Evolutionary conservation across 83 land plant genomes (phyloP).

Genomic region (Diphasiastrum complanatum): DNA sequence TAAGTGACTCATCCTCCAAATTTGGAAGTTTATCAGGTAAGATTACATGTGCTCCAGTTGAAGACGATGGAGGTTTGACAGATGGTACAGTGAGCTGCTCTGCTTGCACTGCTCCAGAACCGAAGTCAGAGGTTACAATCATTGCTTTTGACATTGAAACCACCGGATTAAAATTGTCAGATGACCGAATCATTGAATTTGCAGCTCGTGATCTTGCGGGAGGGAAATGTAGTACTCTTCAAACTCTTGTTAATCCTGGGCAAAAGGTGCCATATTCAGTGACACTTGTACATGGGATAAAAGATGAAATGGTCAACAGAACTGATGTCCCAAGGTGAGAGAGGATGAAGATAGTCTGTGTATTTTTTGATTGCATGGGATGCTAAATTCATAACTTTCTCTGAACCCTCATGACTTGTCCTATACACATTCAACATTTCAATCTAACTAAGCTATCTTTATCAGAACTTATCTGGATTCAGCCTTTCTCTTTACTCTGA

Average conservation of each 20-base stretch:
- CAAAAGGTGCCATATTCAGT: constrained; percentile 31
- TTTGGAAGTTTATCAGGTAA: no score
- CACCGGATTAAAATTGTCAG: constrained; percentile 47
- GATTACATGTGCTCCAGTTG: no score
- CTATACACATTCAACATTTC: no score
- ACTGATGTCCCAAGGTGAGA: constrained; percentile 70
- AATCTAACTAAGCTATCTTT: no score
- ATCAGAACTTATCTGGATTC: no score
- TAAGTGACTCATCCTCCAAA: no score
- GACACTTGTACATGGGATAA: constrained; percentile 52
- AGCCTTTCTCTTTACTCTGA: no score
- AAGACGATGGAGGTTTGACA: no score
- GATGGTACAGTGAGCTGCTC: no score
- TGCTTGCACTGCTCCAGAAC: no score
- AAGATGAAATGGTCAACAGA: constrained; percentile 62
- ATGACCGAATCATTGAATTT: constrained; percentile 69
- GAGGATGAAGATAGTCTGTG: background rate
- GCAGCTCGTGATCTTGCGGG: constrained; percentile 74
- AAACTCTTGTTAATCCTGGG: constrained; percentile 72
- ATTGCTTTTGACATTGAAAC: constrained; percentile 84
- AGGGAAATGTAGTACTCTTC: constrained; percentile 68
- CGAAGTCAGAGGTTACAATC: no score
- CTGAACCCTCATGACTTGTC: background rate
- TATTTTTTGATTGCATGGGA: constrained; percentile 1
- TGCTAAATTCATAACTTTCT: background rate